Conservation (phyloP, 805 yeast genomes). For the Sugiyamaella qingdaonensis region DNA sequence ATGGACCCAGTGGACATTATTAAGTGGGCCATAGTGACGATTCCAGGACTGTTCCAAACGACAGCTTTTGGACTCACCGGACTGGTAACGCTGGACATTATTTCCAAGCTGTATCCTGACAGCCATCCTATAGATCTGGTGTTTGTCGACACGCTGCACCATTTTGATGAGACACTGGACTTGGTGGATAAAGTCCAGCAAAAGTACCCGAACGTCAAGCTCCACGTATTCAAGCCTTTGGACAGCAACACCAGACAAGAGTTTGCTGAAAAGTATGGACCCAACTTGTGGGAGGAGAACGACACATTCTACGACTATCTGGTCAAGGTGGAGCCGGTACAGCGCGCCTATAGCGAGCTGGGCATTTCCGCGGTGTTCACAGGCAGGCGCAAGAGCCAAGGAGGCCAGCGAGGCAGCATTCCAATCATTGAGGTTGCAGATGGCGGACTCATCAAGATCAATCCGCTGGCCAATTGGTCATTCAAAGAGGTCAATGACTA, state of each 20-base stretch:
- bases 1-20: constrained; percentile 68
- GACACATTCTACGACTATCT: constrained; percentile 78
- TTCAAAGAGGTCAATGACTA: constrained; percentile 68
- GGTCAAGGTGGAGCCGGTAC: constrained; percentile 90
- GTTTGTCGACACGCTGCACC: constrained; percentile 86
- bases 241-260: constrained; percentile 54
- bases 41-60: constrained; percentile 81
- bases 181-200: constrained; percentile 56
- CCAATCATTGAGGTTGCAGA: constrained; percentile 74
- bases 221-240: constrained; percentile 66
- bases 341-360: constrained; percentile 72
- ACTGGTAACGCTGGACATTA: constrained; percentile 77
- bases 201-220: constrained; percentile 50
- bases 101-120: constrained; percentile 46
- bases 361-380: constrained; percentile 82
- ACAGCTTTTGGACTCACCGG: constrained; percentile 97
- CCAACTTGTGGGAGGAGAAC: constrained; percentile 74
- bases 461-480: constrained; percentile 82
- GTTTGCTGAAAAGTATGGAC: constrained; percentile 67
- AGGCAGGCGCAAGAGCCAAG: constrained; percentile 87
- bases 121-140: constrained; percentile 61
- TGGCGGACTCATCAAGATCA: constrained; percentile 74
- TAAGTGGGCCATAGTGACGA: constrained; percentile 77
- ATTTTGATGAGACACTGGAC: constrained; percentile 88
- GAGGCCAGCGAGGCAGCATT: constrained; percentile 70